Percentiles rank a stretch among this genome's conserved stretches.
Evolutionary conservation across 2,329 filamentous ascomycete genomes (phyloP).

Genomic region (Orbilia blumenaviensis): DNA sequence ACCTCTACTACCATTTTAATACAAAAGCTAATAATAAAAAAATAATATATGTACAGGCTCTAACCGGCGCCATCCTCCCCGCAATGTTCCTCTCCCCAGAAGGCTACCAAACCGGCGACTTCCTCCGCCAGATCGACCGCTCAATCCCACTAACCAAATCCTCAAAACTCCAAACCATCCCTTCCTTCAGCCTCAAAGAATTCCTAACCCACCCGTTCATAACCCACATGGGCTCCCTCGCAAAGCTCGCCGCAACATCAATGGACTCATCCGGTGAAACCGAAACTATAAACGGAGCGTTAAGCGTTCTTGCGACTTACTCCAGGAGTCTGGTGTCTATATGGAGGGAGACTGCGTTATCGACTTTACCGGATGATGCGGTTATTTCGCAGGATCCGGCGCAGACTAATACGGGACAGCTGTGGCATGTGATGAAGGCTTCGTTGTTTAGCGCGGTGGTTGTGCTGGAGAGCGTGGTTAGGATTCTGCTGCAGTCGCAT

Average conservation of each 20-base stretch:
- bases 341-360: conserved; percentile 33
- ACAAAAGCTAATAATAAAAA: neutral
- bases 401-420: conserved; percentile 38
- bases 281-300: conserved; percentile 59
- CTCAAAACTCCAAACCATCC: conserved; percentile 67
- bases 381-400: conserved; percentile 27
- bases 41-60: conserved; percentile 57
- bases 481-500: conserved; percentile 69
- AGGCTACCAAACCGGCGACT: conserved; percentile 79
- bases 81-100: conserved; percentile 75
- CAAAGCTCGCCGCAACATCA: conserved; percentile 72
- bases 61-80: conserved; percentile 75
- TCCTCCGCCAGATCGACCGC: conserved; percentile 74
- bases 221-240: conserved; percentile 73
- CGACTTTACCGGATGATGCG: conserved; percentile 31
- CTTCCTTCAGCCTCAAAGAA: conserved; percentile 40
- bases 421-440: conserved; percentile 80
- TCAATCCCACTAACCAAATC: conserved; percentile 69
- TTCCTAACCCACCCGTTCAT: conserved; percentile 68
- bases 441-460: conserved; percentile 79
- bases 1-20: no score
- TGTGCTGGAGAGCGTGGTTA: conserved; percentile 76
- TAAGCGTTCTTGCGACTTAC: conserved; percentile 40
- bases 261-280: conserved; percentile 64
- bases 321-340: conserved; percentile 42